Evolutionary conservation across 192 early-diverging fungal species (phyloP).

Genomic region (Coemansia sp.): DNA sequence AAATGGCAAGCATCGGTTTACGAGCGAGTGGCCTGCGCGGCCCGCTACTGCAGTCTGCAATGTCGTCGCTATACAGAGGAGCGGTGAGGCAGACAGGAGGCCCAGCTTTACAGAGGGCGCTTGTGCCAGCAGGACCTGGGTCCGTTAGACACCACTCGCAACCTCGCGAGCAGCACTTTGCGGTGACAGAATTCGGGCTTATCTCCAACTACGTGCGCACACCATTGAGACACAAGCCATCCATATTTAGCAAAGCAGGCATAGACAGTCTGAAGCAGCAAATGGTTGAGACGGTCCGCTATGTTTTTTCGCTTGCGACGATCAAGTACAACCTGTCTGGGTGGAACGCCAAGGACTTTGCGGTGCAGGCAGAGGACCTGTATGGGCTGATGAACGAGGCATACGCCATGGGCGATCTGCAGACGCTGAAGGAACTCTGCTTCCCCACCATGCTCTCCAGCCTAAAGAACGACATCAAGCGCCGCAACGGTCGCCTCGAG

Average conservation of each 20-base stretch:
- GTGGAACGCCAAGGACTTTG: slow-evolving; percentile 58
- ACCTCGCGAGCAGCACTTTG: slow-evolving; percentile 21
- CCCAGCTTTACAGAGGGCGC: neutral
- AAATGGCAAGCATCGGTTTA: slow-evolving; percentile 22
- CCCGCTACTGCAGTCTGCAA: slow-evolving; percentile 8
- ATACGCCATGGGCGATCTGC: slow-evolving; percentile 60
- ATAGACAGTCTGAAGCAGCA: neutral
- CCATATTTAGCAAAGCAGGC: slow-evolving; percentile 11
- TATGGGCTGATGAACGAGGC: slow-evolving; percentile 67
- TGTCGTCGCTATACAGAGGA: neutral
- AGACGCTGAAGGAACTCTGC: slow-evolving; percentile 56
- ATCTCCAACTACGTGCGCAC: slow-evolving; percentile 11
- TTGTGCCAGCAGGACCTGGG: neutral
- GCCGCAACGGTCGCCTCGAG: slow-evolving; percentile 51
- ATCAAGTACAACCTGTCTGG: slow-evolving; percentile 22
- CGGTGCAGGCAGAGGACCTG: slow-evolving; percentile 55
- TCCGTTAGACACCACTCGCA: slow-evolving; percentile 16
- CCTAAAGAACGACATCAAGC: slow-evolving; percentile 60
- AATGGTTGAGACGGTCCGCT: slow-evolving; percentile 1
- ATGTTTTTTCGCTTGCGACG: slow-evolving; percentile 12
- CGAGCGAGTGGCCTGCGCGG: slow-evolving; percentile 8
- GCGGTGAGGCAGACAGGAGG: neutral
- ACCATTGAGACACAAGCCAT: slow-evolving; percentile 13
- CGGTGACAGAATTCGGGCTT: slow-evolving; percentile 33
- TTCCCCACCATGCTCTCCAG: slow-evolving; percentile 58